Conservation (phyloP, 805 yeast species). For the Jamesozyma hellenica region DNA sequence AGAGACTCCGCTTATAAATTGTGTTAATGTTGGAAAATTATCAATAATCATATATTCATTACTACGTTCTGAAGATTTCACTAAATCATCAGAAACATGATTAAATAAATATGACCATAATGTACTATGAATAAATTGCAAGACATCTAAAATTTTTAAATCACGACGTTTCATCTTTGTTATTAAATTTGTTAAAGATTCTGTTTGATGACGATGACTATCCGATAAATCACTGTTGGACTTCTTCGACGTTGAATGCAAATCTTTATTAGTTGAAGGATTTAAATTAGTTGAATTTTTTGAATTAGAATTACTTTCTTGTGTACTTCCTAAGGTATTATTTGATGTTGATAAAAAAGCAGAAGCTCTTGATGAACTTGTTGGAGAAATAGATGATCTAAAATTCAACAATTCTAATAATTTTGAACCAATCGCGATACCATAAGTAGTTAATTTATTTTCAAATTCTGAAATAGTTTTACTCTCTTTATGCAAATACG, state of each 20-base stretch:
- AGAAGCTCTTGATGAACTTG: slow-evolving; percentile 12
- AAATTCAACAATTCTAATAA: slow-evolving; percentile 47
- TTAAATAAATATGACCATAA: slow-evolving; percentile 73
- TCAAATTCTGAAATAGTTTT: slow-evolving; percentile 58
- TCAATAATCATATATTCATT: slow-evolving; percentile 75
- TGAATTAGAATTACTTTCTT: not conserved
- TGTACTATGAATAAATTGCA: slow-evolving; percentile 62
- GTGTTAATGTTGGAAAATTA: slow-evolving; percentile 55
- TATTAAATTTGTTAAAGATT: slow-evolving; percentile 17
- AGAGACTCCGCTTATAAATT: slow-evolving; percentile 59
- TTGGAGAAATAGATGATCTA: slow-evolving; percentile 22
- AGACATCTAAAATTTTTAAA: slow-evolving; percentile 51
- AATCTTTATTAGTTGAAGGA: not conserved
- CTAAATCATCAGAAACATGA: slow-evolving; percentile 65
- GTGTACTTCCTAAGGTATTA: not conserved
- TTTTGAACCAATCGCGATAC: slow-evolving; percentile 66
- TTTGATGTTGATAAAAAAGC: slow-evolving; percentile 9
- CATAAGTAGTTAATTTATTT: slow-evolving; percentile 53
- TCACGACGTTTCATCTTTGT: slow-evolving; percentile 39
- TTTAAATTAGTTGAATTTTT: not conserved
- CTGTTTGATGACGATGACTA: slow-evolving; percentile 5
- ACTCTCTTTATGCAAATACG: slow-evolving; percentile 49
- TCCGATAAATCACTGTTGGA: not conserved
- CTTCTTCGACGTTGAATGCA: not conserved
- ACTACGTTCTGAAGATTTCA: slow-evolving; percentile 57